These are phyloP conservation scores for Boletus rubropictus DNA, from an alignment of 768 basidiomycete species.

Conservation along the genomic window DNA sequence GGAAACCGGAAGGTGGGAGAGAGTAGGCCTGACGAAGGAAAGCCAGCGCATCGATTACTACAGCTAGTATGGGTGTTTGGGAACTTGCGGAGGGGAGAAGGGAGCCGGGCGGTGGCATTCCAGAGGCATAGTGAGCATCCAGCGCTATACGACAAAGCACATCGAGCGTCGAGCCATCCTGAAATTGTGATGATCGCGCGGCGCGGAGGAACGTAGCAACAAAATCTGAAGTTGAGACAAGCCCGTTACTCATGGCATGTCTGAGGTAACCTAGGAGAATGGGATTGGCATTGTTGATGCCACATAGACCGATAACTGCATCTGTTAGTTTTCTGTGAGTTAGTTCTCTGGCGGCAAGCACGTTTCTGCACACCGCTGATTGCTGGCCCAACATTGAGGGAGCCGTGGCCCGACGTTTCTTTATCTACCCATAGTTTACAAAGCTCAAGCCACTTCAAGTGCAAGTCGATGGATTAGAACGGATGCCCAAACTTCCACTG, in stretches of 20 bases:
- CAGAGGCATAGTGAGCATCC: constrained; percentile 57
- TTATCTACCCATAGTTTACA: constrained; percentile 59
- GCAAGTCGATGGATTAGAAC: constrained; percentile 1
- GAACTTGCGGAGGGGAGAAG: constrained; percentile 48
- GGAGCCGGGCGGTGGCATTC: constrained; percentile 48
- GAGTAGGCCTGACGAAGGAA: constrained; percentile 54
- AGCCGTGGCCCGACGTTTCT: constrained; percentile 34
- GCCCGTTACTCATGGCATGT: constrained; percentile 48
- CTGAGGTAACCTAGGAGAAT: constrained; percentile 62
- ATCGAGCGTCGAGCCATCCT: constrained; percentile 61
- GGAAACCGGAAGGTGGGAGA: constrained; percentile 45
- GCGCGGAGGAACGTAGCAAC: constrained; percentile 63
- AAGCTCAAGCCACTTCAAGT: constrained; percentile 58
- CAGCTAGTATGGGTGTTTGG: constrained; percentile 44
- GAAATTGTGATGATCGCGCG: constrained; percentile 57
- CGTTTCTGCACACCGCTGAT: constrained; percentile 48
- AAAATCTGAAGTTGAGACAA: constrained; percentile 55
- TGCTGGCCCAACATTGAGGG: constrained; percentile 42
- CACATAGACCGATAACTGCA: constrained; percentile 61
- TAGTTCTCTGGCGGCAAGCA: not conserved
- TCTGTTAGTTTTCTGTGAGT: constrained; percentile 36
- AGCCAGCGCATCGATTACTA: constrained; percentile 55
- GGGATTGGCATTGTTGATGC: constrained; percentile 65
- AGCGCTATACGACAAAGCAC: constrained; percentile 62
- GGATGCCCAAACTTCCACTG: not conserved